phyloP scores from a whole-genome alignment of 2,329 filamentous ascomycete genomes.

The Xylaria digitata region DNA sequence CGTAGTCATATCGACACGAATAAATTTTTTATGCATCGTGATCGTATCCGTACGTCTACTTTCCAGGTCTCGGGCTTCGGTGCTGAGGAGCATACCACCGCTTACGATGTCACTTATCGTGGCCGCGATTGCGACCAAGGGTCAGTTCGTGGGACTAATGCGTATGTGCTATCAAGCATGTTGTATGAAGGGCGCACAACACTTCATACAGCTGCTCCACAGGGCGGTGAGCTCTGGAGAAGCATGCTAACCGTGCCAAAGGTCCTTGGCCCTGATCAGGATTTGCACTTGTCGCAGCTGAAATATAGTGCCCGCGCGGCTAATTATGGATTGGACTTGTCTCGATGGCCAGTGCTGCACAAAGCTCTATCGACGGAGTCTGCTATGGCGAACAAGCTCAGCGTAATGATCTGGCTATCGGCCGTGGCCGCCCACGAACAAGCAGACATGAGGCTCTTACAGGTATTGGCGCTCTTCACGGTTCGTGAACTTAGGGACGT shows the following conservation, averaged over 20 bases:
- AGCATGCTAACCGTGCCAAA: not conserved
- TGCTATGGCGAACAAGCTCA: conserved; percentile 14
- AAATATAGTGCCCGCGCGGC: conserved; percentile 17
- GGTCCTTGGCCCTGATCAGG: conserved; percentile 5
- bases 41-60: conserved; percentile 25
- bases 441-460: conserved; percentile 8
- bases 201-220: conserved; percentile 15
- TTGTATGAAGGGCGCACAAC: conserved; percentile 11
- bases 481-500: not conserved
- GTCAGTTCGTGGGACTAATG: conserved; percentile 17
- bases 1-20: conserved; percentile 2
- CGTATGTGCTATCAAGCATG: conserved; percentile 24
- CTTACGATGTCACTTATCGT: conserved; percentile 12
- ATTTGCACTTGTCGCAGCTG: conserved; percentile 5
- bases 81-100: conserved; percentile 26
- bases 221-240: conserved; percentile 11
- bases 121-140: conserved; percentile 22
- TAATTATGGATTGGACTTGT: conserved; percentile 23
- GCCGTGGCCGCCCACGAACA: conserved; percentile 15
- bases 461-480: conserved; percentile 20
- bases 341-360: conserved; percentile 13
- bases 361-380: conserved; percentile 14
- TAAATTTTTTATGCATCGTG: conserved; percentile 19
- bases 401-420: conserved; percentile 32
- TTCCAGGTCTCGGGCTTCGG: conserved; percentile 27